A percentile compares a stretch with the other conserved stretches of the same genome.
These are phyloP conservation scores for Cryptococcus sp. DNA, from an alignment of 1,284 basidiomycete genomes.

Conservation along the genomic window DNA sequence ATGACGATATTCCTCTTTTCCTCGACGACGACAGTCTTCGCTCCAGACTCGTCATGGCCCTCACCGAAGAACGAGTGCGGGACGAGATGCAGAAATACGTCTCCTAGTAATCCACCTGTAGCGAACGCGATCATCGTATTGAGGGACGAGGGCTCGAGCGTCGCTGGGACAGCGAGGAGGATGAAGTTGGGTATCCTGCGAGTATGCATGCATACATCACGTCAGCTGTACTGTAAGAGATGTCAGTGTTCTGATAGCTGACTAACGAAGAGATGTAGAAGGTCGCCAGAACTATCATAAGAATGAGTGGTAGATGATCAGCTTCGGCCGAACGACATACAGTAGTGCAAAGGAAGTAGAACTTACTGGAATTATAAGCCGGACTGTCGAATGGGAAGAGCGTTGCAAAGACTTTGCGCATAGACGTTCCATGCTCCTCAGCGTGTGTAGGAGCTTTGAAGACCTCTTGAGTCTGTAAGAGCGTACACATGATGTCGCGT, in stretches of 20 bases:
- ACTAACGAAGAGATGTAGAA: conserved; percentile 91
- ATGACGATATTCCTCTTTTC: conserved; percentile 85
- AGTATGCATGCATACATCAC: not conserved
- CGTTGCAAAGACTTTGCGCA: conserved; percentile 65
- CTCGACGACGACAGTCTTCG: conserved; percentile 76
- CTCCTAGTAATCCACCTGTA: conserved; percentile 82
- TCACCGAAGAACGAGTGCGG: conserved; percentile 89
- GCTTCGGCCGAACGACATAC: not conserved
- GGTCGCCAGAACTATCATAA: conserved; percentile 67
- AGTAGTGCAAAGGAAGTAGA: no score
- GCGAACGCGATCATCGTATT: conserved; percentile 73
- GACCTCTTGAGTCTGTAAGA: conserved; percentile 13
- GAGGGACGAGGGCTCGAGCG: conserved; percentile 76
- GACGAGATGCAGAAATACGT: conserved; percentile 84
- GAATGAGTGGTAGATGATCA: not conserved
- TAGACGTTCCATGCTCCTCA: conserved; percentile 23
- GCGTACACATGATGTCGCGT: no score
- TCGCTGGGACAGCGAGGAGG: conserved; percentile 81
- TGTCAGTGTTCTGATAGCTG: not conserved
- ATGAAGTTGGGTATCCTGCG: conserved; percentile 87
- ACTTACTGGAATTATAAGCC: conserved; percentile 73
- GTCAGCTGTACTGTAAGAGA: not conserved
- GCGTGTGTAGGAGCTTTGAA: conserved; percentile 12
- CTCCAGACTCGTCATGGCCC: conserved; percentile 62
- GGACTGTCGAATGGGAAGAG: conserved; percentile 79